These are phyloP conservation scores for Phytophthora sp. DNA, from an alignment of 352 stramenopile genomes.

Conservation along the genomic window DNA sequence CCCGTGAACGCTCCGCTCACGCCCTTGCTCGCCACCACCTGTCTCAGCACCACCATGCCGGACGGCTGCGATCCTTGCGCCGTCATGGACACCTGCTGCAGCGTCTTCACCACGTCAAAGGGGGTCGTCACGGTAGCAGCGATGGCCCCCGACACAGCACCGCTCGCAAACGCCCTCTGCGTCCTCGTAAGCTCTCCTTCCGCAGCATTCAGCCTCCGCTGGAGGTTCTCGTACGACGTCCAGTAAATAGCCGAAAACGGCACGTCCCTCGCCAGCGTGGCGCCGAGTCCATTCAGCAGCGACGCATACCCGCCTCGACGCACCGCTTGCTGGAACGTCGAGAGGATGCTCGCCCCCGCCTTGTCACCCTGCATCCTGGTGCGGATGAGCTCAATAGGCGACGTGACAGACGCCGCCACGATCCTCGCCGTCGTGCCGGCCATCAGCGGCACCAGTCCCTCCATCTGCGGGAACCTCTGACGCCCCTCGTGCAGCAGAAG, in stretches of 20 bases:
- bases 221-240: conserved; percentile 89
- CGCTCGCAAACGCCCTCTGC: conserved; percentile 86
- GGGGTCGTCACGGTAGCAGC: conserved; percentile 93
- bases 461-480: conserved; percentile 36
- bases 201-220: conserved; percentile 26
- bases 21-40: conserved; percentile 59
- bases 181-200: conserved; percentile 44
- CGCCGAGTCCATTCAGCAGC: conserved; percentile 86
- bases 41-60: conserved; percentile 45
- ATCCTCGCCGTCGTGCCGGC: conserved; percentile 72
- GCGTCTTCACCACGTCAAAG: conserved; percentile 97
- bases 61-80: conserved; percentile 43
- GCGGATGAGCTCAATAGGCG: conserved; percentile 89
- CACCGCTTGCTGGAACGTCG: conserved; percentile 65
- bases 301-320: conserved; percentile 72
- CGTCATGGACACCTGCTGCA: conserved; percentile 76
- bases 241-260: conserved; percentile 97
- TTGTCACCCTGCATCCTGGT: conserved; percentile 82
- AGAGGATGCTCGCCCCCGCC: conserved; percentile 31
- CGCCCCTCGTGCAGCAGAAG: conserved; percentile 64
- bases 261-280: conserved; percentile 94
- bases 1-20: conserved; percentile 65
- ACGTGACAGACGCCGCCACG: conserved; percentile 79
- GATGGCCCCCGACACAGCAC: conserved; percentile 85
- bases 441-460: conserved; percentile 62